phyloP scores from a whole-genome alignment of 164 flowering plant species.

The Buxus sempervirens region DNA sequence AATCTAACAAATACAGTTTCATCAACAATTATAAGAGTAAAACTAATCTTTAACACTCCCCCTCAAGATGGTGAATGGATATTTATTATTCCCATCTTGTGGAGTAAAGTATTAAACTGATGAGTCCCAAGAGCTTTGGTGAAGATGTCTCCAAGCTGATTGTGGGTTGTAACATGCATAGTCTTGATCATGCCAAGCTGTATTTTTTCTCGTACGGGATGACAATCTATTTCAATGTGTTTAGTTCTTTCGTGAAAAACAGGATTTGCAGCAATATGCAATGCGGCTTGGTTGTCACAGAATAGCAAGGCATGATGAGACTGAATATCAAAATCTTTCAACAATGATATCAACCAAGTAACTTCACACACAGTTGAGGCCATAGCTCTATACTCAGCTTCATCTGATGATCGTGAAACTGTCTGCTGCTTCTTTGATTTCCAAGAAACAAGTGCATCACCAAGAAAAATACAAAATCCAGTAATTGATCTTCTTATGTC shows the following conservation, averaged over 20 bases:
- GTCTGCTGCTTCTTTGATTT: not conserved
- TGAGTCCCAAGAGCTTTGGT: not conserved
- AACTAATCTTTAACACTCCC: conserved; percentile 2
- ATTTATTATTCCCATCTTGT: not conserved
- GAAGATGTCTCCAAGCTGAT: not conserved
- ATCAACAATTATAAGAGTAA: too few species aligned
- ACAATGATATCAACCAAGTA: not conserved
- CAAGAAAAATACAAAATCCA: not conserved
- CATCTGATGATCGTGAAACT: not conserved
- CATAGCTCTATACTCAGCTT: not conserved
- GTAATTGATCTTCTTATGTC: not conserved
- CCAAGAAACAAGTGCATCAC: not conserved
- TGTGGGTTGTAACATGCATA: not conserved
- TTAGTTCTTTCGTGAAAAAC: not conserved
- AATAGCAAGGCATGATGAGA: not conserved
- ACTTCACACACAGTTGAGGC: not conserved
- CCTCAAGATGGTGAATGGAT: conserved; percentile 1
- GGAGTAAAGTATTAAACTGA: not conserved
- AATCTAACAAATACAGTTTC: too few species aligned
- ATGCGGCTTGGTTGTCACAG: not conserved
- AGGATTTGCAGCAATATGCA: not conserved
- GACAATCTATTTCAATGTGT: not conserved
- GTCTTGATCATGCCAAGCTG: not conserved
- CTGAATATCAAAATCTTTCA: not conserved
- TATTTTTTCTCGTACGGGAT: not conserved